Evolutionary conservation across 805 yeast species (phyloP).

Genomic region (Barnettozyma botsteinii): DNA sequence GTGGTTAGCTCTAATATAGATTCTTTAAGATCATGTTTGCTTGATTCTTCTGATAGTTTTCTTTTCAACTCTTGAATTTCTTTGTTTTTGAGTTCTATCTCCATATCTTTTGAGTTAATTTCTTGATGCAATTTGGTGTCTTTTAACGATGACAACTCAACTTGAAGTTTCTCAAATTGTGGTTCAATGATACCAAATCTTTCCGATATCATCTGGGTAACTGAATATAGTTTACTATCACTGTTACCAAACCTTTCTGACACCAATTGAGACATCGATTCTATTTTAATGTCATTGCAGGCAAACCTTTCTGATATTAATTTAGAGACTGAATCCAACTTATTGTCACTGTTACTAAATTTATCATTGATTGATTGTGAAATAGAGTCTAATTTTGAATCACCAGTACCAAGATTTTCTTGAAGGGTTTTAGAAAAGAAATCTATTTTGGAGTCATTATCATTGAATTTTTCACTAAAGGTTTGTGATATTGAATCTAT

Average conservation of each 20-base stretch:
- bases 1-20: slow-evolving; percentile 15
- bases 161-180: not conserved
- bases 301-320: not conserved
- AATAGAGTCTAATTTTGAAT: not conserved
- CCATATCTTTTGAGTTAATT: slow-evolving; percentile 9
- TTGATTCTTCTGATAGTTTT: slow-evolving; percentile 8
- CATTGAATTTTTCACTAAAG: not conserved
- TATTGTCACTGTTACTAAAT: not conserved
- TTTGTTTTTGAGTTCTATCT: slow-evolving; percentile 14
- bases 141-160: not conserved
- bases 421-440: not conserved
- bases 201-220: not conserved
- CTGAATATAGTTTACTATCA: not conserved
- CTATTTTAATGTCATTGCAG: too few species aligned
- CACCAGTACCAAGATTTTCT: not conserved
- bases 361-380: not conserved
- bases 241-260: not conserved
- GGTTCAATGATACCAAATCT: too few species aligned
- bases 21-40: not conserved
- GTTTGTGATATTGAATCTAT: not conserved
- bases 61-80: slow-evolving; percentile 14
- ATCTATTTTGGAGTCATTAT: not conserved
- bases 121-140: not conserved
- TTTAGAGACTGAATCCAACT: not conserved
- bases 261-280: not conserved